Base-by-base conservation (phyloP, 495 filamentous ascomycete genomes). In the Lentithecium fluviatile region DNA sequence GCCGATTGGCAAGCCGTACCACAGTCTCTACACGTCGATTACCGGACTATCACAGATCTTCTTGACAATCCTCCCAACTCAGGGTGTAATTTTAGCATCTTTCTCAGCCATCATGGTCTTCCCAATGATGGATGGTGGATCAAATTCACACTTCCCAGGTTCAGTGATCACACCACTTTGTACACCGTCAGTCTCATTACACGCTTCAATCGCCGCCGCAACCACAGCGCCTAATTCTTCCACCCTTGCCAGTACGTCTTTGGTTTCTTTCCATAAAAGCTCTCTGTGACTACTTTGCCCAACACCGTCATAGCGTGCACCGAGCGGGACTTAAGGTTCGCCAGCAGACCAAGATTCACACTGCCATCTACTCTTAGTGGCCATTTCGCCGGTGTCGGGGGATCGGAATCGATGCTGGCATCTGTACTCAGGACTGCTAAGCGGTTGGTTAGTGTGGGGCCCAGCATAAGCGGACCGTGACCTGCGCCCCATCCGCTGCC, bases 181-280 rank as follows among this genome's bases (percentile, higher is more conserved):
- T 12, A 61, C 58, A 15, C 58, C 58, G 45, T 65, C 62, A 2
- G 48, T 5, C 38, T 17, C 50, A 40, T 62, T 58, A 36, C 62
- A 65, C 1, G 29, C 23, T 15, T 40, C 49, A 17, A 65, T 46
- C 5, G 62, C 58, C 1, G 62, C 58, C 8, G 42, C 24, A 12
- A 20, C 32, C 12, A 65, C n/a, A 3, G 62, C 69, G 32, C 60
- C 29, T 12, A 73, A 46, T 51, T 67, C 66, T 53, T 68, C 70
- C n/a, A 45, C n/a, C 11, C 49, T 6, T 36, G 25, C 49, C 49
- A 52, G n/a, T 36, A 36, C 5, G 49, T 24, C 25, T 2, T 37
- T 7, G 29, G 17, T 24, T 34, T 19, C 26, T 24, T 52, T 2
- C 29, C 29, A 26, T 52, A 52, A 20, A 52, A 52, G 23, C 29